phyloP scores from a whole-genome alignment of 176 grass and related monocot species.

The Carex littledalei region DNA sequence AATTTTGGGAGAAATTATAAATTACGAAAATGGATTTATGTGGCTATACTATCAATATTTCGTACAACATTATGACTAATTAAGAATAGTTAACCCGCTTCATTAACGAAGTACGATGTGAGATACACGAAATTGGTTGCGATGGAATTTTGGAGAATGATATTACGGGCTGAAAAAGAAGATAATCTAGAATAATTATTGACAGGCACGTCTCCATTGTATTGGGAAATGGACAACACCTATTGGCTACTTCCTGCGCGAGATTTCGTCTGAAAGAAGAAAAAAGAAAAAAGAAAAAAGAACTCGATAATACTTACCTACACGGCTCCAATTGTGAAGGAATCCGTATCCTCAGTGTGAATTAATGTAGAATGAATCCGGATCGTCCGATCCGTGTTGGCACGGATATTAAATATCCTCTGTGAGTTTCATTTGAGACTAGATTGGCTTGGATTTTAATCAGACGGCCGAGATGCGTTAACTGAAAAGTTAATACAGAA shows the following conservation, averaged over 20 bases:
- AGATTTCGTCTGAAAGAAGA: neutral
- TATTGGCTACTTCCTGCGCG: neutral
- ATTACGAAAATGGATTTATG: neutral
- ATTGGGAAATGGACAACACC: neutral
- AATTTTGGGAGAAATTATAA: neutral
- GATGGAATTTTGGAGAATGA: neutral
- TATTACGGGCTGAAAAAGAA: neutral
- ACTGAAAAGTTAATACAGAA: too few species aligned
- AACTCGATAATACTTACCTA: neutral
- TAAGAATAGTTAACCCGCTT: neutral
- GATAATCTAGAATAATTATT: constrained; percentile 8
- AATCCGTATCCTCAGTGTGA: too few species aligned
- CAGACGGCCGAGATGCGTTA: too few species aligned
- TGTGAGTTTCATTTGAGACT: too few species aligned
- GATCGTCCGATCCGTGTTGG: too few species aligned
- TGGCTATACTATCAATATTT: neutral
- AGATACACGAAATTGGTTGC: neutral
- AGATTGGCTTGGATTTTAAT: too few species aligned
- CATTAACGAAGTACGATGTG: neutral
- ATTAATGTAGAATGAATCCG: too few species aligned
- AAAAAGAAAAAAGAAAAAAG: too few species aligned
- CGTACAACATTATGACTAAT: neutral
- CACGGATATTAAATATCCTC: too few species aligned
- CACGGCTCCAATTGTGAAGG: neutral
- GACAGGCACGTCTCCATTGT: neutral